These are phyloP conservation scores for Leishmania aethiopica DNA, from an alignment of 208 protist species.

Conservation along the genomic window DNA sequence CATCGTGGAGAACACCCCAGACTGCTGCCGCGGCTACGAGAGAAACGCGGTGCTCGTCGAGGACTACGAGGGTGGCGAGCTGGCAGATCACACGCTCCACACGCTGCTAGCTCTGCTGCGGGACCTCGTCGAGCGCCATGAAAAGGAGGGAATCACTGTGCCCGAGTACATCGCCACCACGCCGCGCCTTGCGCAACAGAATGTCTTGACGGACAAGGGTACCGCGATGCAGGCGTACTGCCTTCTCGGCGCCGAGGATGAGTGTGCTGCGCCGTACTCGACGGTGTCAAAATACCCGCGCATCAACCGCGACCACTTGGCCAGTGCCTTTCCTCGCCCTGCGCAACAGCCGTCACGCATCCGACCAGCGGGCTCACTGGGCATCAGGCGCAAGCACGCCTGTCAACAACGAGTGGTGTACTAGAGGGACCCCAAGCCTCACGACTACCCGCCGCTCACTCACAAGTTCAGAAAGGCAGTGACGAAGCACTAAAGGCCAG, in stretches of 20 bases:
- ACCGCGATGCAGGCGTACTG: conserved; percentile 76
- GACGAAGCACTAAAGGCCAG: too few species aligned
- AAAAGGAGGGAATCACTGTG: conserved; percentile 48
- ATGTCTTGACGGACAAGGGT: conserved; percentile 72
- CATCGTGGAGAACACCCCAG: conserved; percentile 92
- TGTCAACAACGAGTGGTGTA: conserved; percentile 9
- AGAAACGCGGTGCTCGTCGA: conserved; percentile 85
- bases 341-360: conserved; percentile 1
- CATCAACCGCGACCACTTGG: neutral
- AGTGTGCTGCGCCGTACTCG: conserved; percentile 1
- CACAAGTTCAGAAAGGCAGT: neutral
- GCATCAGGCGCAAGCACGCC: conserved; percentile 5
- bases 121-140: conserved; percentile 65
- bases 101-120: conserved; percentile 61
- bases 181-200: conserved; percentile 34
- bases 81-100: conserved; percentile 82
- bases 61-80: conserved; percentile 92
- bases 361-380: conserved; percentile 1
- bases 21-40: conserved; percentile 89
- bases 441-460: neutral
- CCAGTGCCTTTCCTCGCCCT: neutral
- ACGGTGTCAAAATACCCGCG: conserved; percentile 12
- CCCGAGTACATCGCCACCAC: conserved; percentile 77
- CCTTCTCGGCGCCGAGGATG: conserved; percentile 38
- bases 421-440: neutral